Evolutionary conservation across 129 eudicot species (phyloP).

Genomic region (Deinandra increscens): DNA sequence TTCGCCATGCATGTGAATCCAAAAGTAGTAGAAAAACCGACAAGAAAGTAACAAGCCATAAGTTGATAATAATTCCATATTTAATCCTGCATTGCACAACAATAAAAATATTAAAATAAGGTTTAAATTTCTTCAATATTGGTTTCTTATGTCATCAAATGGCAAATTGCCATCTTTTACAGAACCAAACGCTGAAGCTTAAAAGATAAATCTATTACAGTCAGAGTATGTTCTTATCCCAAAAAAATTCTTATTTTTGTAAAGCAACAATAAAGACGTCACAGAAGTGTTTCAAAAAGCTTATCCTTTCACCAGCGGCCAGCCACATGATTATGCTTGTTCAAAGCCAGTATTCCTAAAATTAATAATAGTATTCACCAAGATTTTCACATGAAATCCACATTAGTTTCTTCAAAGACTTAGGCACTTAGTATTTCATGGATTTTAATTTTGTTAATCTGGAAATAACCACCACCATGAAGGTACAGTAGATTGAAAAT

Average conservation of each 20-base stretch:
- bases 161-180: neutral
- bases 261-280: neutral
- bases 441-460: neutral
- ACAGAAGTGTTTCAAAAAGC: neutral
- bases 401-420: neutral
- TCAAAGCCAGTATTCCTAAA: neutral
- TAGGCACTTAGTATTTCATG: neutral
- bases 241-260: neutral
- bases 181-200: neutral
- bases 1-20: slow-evolving; percentile 89
- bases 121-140: neutral
- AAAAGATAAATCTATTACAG: neutral
- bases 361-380: neutral
- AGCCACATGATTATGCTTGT: neutral
- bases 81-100: slow-evolving; percentile 53
- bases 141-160: neutral
- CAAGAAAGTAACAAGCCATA: slow-evolving; percentile 62
- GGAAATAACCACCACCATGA: neutral
- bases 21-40: slow-evolving; percentile 56
- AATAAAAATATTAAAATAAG: neutral
- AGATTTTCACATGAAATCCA: neutral
- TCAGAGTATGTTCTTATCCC: neutral
- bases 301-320: neutral
- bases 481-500: neutral
- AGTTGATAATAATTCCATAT: slow-evolving; percentile 68